These are phyloP conservation scores for Flaveria floridana DNA, from an alignment of 140 eudicot genomes.

Conservation along the genomic window DNA sequence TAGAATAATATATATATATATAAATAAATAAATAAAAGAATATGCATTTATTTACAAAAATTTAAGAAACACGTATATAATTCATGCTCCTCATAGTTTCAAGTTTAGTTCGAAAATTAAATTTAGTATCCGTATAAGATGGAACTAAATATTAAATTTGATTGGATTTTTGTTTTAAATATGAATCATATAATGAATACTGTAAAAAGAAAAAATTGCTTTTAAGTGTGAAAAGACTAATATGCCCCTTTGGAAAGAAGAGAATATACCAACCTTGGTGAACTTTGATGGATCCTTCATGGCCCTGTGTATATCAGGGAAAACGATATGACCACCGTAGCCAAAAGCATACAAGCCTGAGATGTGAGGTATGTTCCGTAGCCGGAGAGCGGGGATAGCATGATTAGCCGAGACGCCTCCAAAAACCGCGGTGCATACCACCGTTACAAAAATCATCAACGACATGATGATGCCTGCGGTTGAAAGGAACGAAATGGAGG, in stretches of 20 bases:
- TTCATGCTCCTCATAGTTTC: too few species aligned
- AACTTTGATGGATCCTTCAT: slow-evolving; percentile 92
- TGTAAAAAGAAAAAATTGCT: too few species aligned
- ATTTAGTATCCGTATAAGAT: too few species aligned
- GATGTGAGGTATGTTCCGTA: slow-evolving; percentile 58
- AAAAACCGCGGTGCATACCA: slow-evolving; percentile 60
- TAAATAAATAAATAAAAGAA: too few species aligned
- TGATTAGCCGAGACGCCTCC: slow-evolving; percentile 58
- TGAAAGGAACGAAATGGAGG: slow-evolving; percentile 76
- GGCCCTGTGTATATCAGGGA: slow-evolving; percentile 72
- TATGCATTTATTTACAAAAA: too few species aligned
- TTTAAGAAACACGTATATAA: too few species aligned
- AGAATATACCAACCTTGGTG: slow-evolving; percentile 60
- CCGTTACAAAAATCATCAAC: slow-evolving; percentile 53
- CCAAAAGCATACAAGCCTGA: slow-evolving; percentile 72
- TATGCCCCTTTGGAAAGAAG: background rate
- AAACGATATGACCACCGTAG: slow-evolving; percentile 83
- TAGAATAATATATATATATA: too few species aligned
- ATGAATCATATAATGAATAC: too few species aligned
- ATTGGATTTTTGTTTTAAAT: too few species aligned
- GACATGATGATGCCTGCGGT: slow-evolving; percentile 78
- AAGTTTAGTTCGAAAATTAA: too few species aligned
- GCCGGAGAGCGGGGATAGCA: slow-evolving; percentile 51
- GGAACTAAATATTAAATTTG: too few species aligned
- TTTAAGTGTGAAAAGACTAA: background rate